A percentile compares a stretch with the other conserved stretches of the same genome.
Evolutionary conservation across 768 basidiomycete genomes (phyloP).

Genomic region (Lactarius akahatsu): DNA sequence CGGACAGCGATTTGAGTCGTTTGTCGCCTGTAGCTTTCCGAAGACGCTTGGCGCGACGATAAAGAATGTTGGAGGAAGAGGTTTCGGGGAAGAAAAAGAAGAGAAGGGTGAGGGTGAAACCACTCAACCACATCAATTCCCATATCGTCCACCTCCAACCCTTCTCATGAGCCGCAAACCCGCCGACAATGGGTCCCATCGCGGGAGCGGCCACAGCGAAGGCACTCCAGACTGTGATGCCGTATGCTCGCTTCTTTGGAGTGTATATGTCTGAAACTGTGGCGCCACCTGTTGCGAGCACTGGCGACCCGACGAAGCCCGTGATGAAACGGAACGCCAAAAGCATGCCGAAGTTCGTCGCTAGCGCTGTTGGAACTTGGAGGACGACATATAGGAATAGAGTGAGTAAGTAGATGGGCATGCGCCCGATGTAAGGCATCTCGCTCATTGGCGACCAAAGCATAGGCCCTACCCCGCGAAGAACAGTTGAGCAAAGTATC

Average conservation of each 20-base stretch:
- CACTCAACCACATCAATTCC: slow-evolving; percentile 37
- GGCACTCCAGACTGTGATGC: slow-evolving; percentile 33
- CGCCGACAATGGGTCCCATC: slow-evolving; percentile 38
- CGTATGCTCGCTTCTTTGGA: slow-evolving; percentile 31
- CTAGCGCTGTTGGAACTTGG: slow-evolving; percentile 38
- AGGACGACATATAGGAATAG: slow-evolving; percentile 36
- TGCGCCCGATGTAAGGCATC: slow-evolving; percentile 37
- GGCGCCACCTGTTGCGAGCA: slow-evolving; percentile 39
- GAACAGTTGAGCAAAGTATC: slow-evolving; percentile 23
- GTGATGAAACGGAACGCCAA: slow-evolving; percentile 40
- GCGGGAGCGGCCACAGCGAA: slow-evolving; percentile 35
- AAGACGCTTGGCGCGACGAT: slow-evolving; percentile 36
- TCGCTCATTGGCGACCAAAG: slow-evolving; percentile 38
- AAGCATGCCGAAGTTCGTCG: slow-evolving; percentile 36
- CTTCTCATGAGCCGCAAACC: slow-evolving; percentile 37
- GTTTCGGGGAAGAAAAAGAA: slow-evolving; percentile 39
- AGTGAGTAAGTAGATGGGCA: slow-evolving; percentile 37
- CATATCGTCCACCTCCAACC: slow-evolving; percentile 40
- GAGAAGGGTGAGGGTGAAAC: slow-evolving; percentile 34
- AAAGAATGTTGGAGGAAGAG: slow-evolving; percentile 34
- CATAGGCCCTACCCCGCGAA: slow-evolving; percentile 27
- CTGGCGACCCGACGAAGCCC: slow-evolving; percentile 38
- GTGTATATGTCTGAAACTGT: slow-evolving; percentile 33
- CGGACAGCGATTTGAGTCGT: slow-evolving; percentile 33
- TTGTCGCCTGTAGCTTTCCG: slow-evolving; percentile 36